phyloP scores from a whole-genome alignment of 2,329 filamentous ascomycete species.

The Pseudogymnoascus verrucosus region DNA sequence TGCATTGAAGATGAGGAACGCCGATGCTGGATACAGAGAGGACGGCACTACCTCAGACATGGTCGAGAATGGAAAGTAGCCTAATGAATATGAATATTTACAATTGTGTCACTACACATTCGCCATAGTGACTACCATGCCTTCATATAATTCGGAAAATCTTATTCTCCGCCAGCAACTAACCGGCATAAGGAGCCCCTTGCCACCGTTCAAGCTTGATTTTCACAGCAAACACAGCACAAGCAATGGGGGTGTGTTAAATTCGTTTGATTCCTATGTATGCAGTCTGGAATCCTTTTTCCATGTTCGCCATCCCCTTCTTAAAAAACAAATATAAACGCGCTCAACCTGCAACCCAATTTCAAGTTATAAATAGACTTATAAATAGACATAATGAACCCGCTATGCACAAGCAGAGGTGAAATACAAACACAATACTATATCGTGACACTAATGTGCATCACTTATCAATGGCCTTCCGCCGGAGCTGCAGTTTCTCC shows the following conservation, averaged over 20 bases:
- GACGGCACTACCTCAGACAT: background rate
- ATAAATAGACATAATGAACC: background rate
- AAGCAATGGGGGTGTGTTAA: background rate
- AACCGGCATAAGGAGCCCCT: background rate
- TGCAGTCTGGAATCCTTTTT: background rate
- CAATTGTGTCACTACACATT: background rate
- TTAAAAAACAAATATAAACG: background rate
- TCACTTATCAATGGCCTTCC: background rate
- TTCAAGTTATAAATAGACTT: background rate
- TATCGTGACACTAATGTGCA: background rate
- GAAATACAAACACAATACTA: background rate
- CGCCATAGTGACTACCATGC: background rate
- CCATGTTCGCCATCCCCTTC: background rate
- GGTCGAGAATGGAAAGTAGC: background rate
- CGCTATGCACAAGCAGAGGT: background rate
- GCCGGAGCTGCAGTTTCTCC: background rate
- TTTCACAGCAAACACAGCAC: background rate
- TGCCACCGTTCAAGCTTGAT: background rate
- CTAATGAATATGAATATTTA: background rate
- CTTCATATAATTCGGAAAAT: background rate
- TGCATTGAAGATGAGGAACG: background rate
- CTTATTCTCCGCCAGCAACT: conserved; percentile 3
- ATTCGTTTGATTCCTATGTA: background rate
- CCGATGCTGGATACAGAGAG: background rate
- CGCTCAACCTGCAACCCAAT: background rate